Evolutionary conservation across 345 rosid species (phyloP), one percentile per base, ranked within the genome.

Genomic region (Gossypium arboreum): DNA sequence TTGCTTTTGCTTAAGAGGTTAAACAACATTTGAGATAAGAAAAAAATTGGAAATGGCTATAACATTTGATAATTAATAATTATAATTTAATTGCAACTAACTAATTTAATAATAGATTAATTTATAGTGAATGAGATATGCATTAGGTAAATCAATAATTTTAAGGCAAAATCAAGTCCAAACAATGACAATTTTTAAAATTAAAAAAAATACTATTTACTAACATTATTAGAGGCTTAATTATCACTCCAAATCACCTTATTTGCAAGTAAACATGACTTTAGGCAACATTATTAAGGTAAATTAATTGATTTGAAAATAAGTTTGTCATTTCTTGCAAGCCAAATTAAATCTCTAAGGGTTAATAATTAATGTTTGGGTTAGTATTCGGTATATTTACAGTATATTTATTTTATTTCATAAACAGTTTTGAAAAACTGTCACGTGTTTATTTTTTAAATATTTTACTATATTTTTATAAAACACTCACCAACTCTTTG

Each of bases 381-480:
- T 34, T 29, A 29, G 39, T 29, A 29, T 0, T 29, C 1, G 1
- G 5, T 29, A 29, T 4, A 29, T 27, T 27, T 3, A 24, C 25
- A 24, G 2, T 1, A 1, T 24, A 24, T 24, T 27, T 3, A 0
- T 0, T 29, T 29, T 29, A 29, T 29, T 29, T 29, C 6, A 0
- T 4, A 29, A 29, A 5, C 6, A 29, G 6, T 29, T 5, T 29
- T 29, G 5, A 29, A 29, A 29, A 29, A 29, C 0, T 4, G 1
- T 29, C 6, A 4, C 39, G 39, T 29, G 4, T 29, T 29, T 27
- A 27, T 27, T 4, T 29, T 29, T 29, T 29, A 29, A 29, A 29
- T 4, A 29, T 29, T 29, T 29, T 29, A 29, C 1, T 4, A 4
- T 4, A 29, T 0, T 1, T 0, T 0, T 29, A 0, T 29, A 29